Base-by-base conservation (phyloP, 2,329 filamentous ascomycete species). In the Keithomyces neogunnii region DNA sequence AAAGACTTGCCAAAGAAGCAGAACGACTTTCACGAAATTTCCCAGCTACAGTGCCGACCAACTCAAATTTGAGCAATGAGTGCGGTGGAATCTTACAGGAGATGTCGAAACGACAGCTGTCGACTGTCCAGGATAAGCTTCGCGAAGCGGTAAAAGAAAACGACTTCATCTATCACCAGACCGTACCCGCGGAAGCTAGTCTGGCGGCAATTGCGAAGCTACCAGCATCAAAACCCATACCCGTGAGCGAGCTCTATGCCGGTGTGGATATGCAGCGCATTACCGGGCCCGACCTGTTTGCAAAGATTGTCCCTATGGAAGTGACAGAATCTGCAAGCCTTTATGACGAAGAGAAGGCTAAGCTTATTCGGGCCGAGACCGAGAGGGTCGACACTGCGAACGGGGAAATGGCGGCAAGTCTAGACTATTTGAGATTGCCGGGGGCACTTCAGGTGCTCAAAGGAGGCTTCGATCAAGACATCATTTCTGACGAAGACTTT, bases 261-360 rank as follows among this genome's bases (percentile, higher is more conserved):
- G 92, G 92, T 1, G 93, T 97, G 69, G 93, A 99, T 65, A 96
- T 99, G 42, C 89, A 96, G 66, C 81, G 90, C 30, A 97, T 99
- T 55, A 97, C 95, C 38, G 95, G 95, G 0, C 92, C 93, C 0
- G 93, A 99, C 63, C 86, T 99, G 48, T 99, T 99, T 69, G 85
- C 93, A 59, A 95, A 95, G 67, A 96, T 99, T 54, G 89, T 97
- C 2, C 93, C 93, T 0, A 86, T 97, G 73, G 88, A 90, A 3
- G 92, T 99, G 1, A 99, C 93, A 0, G 92, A 99, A 68, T 95
- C 89, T 29, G 93, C 93, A 10, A 97, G 93, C 72, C 72, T 97
- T 60, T 99, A 99, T 66, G 93, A 97, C 57, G 93, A 99, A 69
- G 93, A 99, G 67, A 99, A 99, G 70, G 93, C 93, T 10, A 97